Conservation (phyloP, 768 basidiomycete genomes). For the Fibroporia radiculosa region DNA sequence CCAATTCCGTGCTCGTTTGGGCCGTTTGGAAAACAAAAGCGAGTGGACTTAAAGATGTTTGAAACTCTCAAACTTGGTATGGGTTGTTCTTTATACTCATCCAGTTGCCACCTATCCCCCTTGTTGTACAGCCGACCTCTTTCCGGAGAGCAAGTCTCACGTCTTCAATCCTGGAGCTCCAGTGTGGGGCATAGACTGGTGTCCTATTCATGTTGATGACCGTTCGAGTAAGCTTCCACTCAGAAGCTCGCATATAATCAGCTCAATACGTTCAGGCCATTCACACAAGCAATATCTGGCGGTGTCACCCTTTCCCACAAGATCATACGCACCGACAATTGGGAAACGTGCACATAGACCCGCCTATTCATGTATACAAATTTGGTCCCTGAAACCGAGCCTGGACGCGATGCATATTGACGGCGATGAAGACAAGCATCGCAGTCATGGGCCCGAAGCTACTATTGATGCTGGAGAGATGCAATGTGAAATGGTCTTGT, state of each 20-base stretch:
- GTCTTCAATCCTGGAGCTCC: constrained; percentile 85
- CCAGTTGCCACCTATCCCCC: neutral
- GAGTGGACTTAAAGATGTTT: constrained; percentile 44
- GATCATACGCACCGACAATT: constrained; percentile 54
- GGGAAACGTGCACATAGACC: constrained; percentile 53
- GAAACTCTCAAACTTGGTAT: constrained; percentile 52
- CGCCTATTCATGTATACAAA: constrained; percentile 66
- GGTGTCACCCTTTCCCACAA: constrained; percentile 65
- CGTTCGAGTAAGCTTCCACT: constrained; percentile 40
- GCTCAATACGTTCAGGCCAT: constrained; percentile 31
- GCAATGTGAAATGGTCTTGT: constrained; percentile 79
- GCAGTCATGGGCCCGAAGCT: too few species aligned
- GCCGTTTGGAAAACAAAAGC: constrained; percentile 46
- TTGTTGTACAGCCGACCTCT: constrained; percentile 49
- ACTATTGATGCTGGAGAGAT: constrained; percentile 38
- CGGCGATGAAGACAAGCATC: neutral
- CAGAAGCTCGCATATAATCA: neutral
- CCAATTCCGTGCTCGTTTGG: constrained; percentile 59
- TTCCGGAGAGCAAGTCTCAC: constrained; percentile 51
- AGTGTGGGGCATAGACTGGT: constrained; percentile 93
- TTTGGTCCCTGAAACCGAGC: constrained; percentile 57
- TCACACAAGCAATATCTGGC: constrained; percentile 75
- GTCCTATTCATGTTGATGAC: constrained; percentile 63
- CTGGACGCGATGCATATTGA: constrained; percentile 11
- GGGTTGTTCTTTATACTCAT: neutral